These are phyloP conservation scores for Cryptosporidium sp. DNA, from an alignment of 169 alveolate species.

Conservation along the genomic window DNA sequence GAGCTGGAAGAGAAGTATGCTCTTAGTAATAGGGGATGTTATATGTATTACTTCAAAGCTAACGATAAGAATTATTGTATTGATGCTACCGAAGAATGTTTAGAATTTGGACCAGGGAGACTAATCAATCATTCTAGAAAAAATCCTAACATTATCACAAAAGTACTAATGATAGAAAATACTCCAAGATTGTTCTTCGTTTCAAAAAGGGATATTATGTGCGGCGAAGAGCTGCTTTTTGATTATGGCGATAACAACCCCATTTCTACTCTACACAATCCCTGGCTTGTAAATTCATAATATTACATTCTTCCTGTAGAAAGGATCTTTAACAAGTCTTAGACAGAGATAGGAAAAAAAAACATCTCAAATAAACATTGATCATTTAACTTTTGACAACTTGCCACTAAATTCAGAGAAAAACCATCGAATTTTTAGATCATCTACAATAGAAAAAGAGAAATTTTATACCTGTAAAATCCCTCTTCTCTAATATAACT, in stretches of 20 bases:
- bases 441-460: neutral
- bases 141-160: slow-evolving; percentile 86
- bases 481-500: neutral
- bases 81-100: slow-evolving; percentile 90
- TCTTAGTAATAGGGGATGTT: slow-evolving; percentile 80
- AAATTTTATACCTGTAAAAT: no score
- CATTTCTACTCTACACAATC: slow-evolving; percentile 83
- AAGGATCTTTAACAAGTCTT: neutral
- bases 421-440: no score
- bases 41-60: slow-evolving; percentile 87
- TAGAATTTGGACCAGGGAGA: slow-evolving; percentile 88
- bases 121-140: slow-evolving; percentile 89
- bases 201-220: slow-evolving; percentile 83
- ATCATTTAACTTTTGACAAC: no score
- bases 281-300: slow-evolving; percentile 81
- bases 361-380: neutral
- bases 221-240: slow-evolving; percentile 89
- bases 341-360: neutral
- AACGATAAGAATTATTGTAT: slow-evolving; percentile 84
- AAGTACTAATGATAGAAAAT: slow-evolving; percentile 78
- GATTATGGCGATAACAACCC: slow-evolving; percentile 91
- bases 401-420: no score
- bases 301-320: no score
- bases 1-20: slow-evolving; percentile 39
- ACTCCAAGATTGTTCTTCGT: slow-evolving; percentile 85